Evolutionary conservation across 1,284 basidiomycete species (phyloP).

Genomic region (Sanguinoderma infundibulare): DNA sequence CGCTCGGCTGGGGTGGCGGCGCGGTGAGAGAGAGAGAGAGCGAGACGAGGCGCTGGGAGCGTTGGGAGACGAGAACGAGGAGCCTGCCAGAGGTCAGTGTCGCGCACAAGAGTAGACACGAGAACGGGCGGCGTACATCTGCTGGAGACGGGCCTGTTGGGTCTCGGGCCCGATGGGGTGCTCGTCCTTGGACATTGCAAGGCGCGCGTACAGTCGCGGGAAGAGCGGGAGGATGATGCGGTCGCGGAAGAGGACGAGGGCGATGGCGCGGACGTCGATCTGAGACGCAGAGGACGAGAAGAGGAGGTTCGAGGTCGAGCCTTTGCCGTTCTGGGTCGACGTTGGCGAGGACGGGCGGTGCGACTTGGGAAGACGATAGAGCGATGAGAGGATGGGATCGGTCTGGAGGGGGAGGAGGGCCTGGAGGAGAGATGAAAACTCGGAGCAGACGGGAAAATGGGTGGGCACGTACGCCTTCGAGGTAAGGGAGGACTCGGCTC

Average conservation of each 20-base stretch:
- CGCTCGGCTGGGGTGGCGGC: constrained; percentile 53
- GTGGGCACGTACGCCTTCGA: constrained; percentile 72
- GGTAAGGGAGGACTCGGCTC: constrained; percentile 89
- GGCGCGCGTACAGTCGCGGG: constrained; percentile 55
- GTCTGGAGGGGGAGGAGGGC: constrained; percentile 80
- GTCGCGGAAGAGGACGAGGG: constrained; percentile 83
- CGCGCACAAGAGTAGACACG: neutral
- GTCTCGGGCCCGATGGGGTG: constrained; percentile 48
- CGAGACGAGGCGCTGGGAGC: constrained; percentile 51
- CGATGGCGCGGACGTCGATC: constrained; percentile 83
- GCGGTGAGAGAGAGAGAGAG: constrained; percentile 62
- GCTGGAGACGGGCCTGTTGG: constrained; percentile 71
- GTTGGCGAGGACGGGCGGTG: constrained; percentile 60
- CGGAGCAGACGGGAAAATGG: neutral
- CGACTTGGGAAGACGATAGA: constrained; percentile 66
- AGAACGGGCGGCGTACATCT: constrained; percentile 56
- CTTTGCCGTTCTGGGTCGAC: constrained; percentile 50
- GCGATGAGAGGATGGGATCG: constrained; percentile 66
- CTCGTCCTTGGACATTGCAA: constrained; percentile 57
- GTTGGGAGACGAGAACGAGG: constrained; percentile 74
- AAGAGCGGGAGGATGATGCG: constrained; percentile 72
- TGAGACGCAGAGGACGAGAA: constrained; percentile 35
- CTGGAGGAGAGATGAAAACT: constrained; percentile 38
- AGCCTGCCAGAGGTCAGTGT: too few relatives aligned
- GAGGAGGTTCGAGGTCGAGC: constrained; percentile 34